These are phyloP conservation scores for Dissophora ornata DNA, from an alignment of 192 early-diverging fungal species.

Conservation along the genomic window DNA sequence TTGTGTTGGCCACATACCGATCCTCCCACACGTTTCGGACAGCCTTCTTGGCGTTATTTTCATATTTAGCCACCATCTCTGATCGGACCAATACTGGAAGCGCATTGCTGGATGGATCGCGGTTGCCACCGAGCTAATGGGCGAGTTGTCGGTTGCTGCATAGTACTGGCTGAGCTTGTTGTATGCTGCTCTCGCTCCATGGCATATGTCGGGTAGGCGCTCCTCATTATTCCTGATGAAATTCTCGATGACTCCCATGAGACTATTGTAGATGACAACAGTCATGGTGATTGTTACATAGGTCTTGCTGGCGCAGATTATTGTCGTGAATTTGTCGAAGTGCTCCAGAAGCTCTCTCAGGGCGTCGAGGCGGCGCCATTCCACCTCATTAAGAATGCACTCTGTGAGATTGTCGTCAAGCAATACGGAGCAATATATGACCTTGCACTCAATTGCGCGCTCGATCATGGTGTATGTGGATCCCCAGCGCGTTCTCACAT, in stretches of 20 bases:
- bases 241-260: constrained; percentile 9
- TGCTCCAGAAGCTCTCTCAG: constrained; percentile 9
- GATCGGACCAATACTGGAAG: constrained; percentile 24
- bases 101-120: constrained; percentile 36
- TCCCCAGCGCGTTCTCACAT: constrained; percentile 17
- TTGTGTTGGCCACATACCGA: neutral
- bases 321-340: constrained; percentile 21
- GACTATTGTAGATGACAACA: constrained; percentile 20
- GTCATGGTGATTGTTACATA: constrained; percentile 25
- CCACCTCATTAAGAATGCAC: neutral
- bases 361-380: constrained; percentile 7
- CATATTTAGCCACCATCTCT: constrained; percentile 7
- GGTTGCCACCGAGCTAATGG: constrained; percentile 35
- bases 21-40: constrained; percentile 7
- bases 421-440: neutral
- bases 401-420: neutral
- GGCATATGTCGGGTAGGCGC: constrained; percentile 5
- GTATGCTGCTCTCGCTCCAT: constrained; percentile 20
- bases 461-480: constrained; percentile 19
- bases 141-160: constrained; percentile 25
- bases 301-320: constrained; percentile 8
- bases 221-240: constrained; percentile 5
- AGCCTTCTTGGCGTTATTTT: neutral
- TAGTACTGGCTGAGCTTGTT: constrained; percentile 24
- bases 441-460: constrained; percentile 12